phyloP scores from a whole-genome alignment of 1,284 basidiomycete genomes.

The Earliella scabrosa region DNA sequence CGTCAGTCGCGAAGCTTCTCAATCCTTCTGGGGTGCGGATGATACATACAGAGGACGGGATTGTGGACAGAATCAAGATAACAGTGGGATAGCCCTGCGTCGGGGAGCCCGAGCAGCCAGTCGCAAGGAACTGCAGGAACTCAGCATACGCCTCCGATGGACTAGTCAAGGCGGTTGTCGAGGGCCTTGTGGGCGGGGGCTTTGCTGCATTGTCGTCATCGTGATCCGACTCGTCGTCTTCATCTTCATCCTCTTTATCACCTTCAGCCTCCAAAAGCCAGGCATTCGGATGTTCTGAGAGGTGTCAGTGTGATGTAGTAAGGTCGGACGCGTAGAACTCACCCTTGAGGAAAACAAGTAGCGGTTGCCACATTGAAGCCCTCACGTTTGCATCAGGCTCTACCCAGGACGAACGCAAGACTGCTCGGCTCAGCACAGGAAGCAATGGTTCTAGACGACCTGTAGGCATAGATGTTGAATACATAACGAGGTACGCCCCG shows the following conservation, averaged over 20 bases:
- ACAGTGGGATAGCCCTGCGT: slow-evolving; percentile 78
- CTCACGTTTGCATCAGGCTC: slow-evolving; percentile 76
- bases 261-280: slow-evolving; percentile 57
- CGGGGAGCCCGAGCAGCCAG: slow-evolving; percentile 79
- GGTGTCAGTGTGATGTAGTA: neutral
- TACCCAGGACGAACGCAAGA: slow-evolving; percentile 78
- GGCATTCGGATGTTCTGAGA: slow-evolving; percentile 59
- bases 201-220: slow-evolving; percentile 36
- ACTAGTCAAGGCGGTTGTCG: slow-evolving; percentile 9
- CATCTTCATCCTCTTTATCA: slow-evolving; percentile 31
- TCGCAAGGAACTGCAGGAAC: slow-evolving; percentile 75
- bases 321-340: slow-evolving; percentile 28
- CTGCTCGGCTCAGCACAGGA: slow-evolving; percentile 55
- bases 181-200: slow-evolving; percentile 3
- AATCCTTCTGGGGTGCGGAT: neutral
- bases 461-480: slow-evolving; percentile 22
- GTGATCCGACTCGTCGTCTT: slow-evolving; percentile 39
- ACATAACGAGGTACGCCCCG: neutral
- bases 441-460: slow-evolving; percentile 45
- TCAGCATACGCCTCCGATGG: slow-evolving; percentile 62
- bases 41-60: slow-evolving; percentile 62
- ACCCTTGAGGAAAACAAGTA: slow-evolving; percentile 78
- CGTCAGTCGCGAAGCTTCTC: slow-evolving; percentile 25
- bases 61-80: slow-evolving; percentile 78
- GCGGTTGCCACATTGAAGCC: slow-evolving; percentile 67